Base-by-base conservation (phyloP, 1,284 basidiomycete species). In the Ganoderma resinaceum region DNA sequence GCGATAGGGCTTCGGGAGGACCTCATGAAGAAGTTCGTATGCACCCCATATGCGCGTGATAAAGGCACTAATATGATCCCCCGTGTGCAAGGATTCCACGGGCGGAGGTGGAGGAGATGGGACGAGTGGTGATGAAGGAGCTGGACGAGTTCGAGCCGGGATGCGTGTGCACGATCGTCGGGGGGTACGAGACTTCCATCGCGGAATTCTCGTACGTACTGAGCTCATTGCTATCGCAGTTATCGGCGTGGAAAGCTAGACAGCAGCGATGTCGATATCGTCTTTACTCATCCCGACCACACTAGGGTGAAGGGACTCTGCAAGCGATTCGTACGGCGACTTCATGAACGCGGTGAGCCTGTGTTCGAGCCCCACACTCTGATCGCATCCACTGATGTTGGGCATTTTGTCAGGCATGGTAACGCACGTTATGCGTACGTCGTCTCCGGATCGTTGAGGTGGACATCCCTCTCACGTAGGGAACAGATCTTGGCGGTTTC, bases 221-320 rank as follows among this genome's bases (percentile, higher is more conserved):
- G 0, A 11, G 12, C 49, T 72, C 26, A 61, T 35, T 2, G 26
- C 18, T 9, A 9, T 31, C 42, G 7, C 33, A 94, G 94, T 3
- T 93, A 94, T 78, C 85, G 94, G 52, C 81, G 94, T 65, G 94
- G 94, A 6, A 95, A 95, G 77, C 75, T 76, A 0, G 79, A 86
- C 66, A 91, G 89, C 75, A 93, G 90, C 71, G 94, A 95, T 75
- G 87, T 94, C 31, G 94, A 95, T 74, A 90, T 95, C 66, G 85
- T 95, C 6, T 90, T 94, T 73, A 91, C 90, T 29, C 91, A 94
- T 76, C 81, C 85, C 0, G 83, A 90, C 43, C 76, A 77, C 8
- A 78, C 80, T 8, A 81, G 84, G 62, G 82, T 91, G 9, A 82
- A 82, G 61, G 81, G 82, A 53, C 82, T 94, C 14, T 82, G 74